Conservation (phyloP, 1,139 yeast genomes). For the Lodderomyces jiufengensis region DNA sequence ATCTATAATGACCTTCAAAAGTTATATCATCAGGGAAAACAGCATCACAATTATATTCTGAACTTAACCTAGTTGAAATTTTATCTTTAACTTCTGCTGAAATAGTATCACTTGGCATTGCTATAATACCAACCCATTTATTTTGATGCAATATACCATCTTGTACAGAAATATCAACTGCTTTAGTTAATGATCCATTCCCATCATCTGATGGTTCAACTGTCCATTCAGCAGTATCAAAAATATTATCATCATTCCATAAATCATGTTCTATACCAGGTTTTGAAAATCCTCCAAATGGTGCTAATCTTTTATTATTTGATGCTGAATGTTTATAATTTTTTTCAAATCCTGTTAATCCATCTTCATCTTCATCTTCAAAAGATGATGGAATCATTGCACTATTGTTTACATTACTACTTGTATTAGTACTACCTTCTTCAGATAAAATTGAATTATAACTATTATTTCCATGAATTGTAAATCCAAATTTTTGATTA, state of each 20-base stretch:
- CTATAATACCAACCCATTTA: constrained; percentile 85
- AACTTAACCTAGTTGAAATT: constrained; percentile 43
- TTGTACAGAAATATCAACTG: constrained; percentile 62
- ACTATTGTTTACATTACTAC: constrained; percentile 4
- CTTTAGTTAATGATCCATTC: constrained; percentile 85
- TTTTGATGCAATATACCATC: constrained; percentile 45
- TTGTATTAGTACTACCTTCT: constrained; percentile 3
- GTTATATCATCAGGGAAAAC: constrained; percentile 74
- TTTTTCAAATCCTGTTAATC: constrained; percentile 4
- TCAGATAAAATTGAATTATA: constrained; percentile 31
- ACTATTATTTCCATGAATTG: constrained; percentile 28
- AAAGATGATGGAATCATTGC: constrained; percentile 9
- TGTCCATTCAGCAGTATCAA: constrained; percentile 74
- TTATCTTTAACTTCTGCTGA: constrained; percentile 51
- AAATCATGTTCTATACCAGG: constrained; percentile 47
- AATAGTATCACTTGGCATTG: constrained; percentile 85
- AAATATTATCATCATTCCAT: constrained; percentile 48
- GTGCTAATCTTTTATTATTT: constrained; percentile 44
- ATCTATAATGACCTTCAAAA: constrained; percentile 84
- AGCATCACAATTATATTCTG: constrained; percentile 55
- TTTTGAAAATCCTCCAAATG: constrained; percentile 74
- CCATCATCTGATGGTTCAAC: constrained; percentile 71
- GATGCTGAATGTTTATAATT: constrained; percentile 5
- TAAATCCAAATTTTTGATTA: constrained; percentile 18
- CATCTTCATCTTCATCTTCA: constrained; percentile 11